These are phyloP conservation scores for Galeopsis tetrahit DNA, from an alignment of 257 asterid species.

Conservation along the genomic window DNA sequence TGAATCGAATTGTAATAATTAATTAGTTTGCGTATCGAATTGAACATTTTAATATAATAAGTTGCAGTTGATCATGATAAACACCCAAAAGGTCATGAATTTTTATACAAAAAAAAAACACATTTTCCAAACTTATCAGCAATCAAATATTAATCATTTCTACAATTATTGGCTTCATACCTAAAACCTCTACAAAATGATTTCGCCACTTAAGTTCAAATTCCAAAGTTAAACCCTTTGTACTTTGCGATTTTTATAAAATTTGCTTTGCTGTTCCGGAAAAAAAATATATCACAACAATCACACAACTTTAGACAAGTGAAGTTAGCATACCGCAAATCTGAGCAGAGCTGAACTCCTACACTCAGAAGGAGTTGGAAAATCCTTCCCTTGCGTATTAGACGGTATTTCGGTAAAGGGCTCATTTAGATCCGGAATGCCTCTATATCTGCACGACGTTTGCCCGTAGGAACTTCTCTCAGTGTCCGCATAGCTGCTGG, in stretches of 20 bases:
- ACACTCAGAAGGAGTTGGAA: conserved; percentile 29
- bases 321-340: conserved; percentile 37
- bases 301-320: conserved; percentile 8
- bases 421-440: conserved; percentile 59
- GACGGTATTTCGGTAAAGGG: conserved; percentile 34
- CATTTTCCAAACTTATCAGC: neutral
- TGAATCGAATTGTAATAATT: no score
- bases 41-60: no score
- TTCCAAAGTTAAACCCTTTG: neutral
- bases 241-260: no score
- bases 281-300: neutral
- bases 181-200: neutral
- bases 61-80: no score
- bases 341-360: conserved; percentile 28
- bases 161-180: neutral
- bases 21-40: no score
- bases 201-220: neutral
- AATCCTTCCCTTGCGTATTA: conserved; percentile 27
- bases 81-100: no score
- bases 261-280: no score
- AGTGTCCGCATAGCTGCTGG: no score
- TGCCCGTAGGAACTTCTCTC: no score
- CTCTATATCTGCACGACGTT: conserved; percentile 11
- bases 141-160: neutral
- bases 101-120: no score